Evolutionary conservation across 2,329 filamentous ascomycete genomes (phyloP).

Genomic region (Xenoacremonium recifei): DNA sequence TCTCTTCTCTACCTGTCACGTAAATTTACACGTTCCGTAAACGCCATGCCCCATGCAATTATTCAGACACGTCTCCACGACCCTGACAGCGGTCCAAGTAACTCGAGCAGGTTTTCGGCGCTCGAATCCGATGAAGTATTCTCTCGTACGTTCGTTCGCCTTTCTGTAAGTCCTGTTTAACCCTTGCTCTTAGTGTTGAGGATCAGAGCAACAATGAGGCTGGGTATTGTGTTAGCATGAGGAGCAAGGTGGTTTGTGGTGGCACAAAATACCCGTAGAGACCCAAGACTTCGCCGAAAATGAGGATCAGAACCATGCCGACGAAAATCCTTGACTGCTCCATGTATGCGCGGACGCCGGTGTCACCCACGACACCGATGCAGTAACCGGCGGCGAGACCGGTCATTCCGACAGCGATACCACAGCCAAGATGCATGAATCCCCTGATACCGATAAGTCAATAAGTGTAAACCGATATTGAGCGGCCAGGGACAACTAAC

Average conservation of each 20-base stretch:
- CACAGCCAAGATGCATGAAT: slow-evolving; percentile 91
- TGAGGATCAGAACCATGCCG: slow-evolving; percentile 96
- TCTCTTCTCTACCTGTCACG: slow-evolving; percentile 27
- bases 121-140: too few relatives aligned
- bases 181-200: slow-evolving; percentile 83
- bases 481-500: too few relatives aligned
- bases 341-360: slow-evolving; percentile 93
- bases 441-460: slow-evolving; percentile 51
- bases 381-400: slow-evolving; percentile 94
- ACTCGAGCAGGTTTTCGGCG: too few relatives aligned
- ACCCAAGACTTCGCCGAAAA: slow-evolving; percentile 96
- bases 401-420: slow-evolving; percentile 86
- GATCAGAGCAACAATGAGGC: slow-evolving; percentile 89
- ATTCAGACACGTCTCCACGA: slow-evolving; percentile 29
- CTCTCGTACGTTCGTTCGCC: too few relatives aligned
- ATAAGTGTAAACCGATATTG: too few relatives aligned
- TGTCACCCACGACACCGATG: slow-evolving; percentile 93
- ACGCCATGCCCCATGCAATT: slow-evolving; percentile 39
- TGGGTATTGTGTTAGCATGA: slow-evolving; percentile 33
- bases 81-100: slow-evolving; percentile 13
- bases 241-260: too few relatives aligned
- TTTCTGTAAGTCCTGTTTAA: slow-evolving; percentile 32
- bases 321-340: slow-evolving; percentile 94
- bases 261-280: slow-evolving; percentile 78
- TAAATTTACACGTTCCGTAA: slow-evolving; percentile 36